Base-by-base conservation (phyloP, 371 early-diverging fungal genomes). In the Batrachochytrium dendrobatidis region DNA sequence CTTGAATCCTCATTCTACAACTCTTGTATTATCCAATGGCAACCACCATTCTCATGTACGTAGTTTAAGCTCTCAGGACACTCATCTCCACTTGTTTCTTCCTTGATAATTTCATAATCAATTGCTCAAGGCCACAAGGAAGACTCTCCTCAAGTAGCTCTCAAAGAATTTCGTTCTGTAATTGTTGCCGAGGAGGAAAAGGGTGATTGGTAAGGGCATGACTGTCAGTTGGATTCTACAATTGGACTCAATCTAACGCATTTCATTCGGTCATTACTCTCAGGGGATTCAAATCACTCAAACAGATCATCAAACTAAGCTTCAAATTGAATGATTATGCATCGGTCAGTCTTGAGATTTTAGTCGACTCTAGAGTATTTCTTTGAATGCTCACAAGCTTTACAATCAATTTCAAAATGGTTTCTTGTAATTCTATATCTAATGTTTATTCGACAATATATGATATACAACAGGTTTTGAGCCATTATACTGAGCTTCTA, bases 281-380 rank as follows among this genome's bases (percentile, higher is more conserved):
- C 31, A 92, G 95, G 95, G 94, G 94, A 1, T 96, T 94, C 76
- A 93, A 92, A 60, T 86, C 95, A 0, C 71, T 89, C 50, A 96
- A 96, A 70, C 97, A 95, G 73, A 91, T 90, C 78, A 83, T 89
- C 55, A 96, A 96, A 66, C 74, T 92, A 39, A 81, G 85, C 3
- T 89, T 89, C 71, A 85, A 83, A 50, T 74, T 83, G 53, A 72
- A 74, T 44, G 65, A 79, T 53, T 81, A 79, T 58, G 85, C 86
- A 30, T 73, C 85, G 69, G 88, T 88, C 72, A 18, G 60, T 33
- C 22, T 35, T 10, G n/a, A 30, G 30, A 4, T 35, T 7, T 32
- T 48, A 26, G n/a, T 35, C 20, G 22, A 22, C 24, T 44, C 25
- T 44, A 54, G 25, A 60, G 18, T 30, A 10, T 18, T 29, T 31